Evolutionary conservation across 768 basidiomycete species (phyloP).

Genomic region (Lactarius hatsudake): DNA sequence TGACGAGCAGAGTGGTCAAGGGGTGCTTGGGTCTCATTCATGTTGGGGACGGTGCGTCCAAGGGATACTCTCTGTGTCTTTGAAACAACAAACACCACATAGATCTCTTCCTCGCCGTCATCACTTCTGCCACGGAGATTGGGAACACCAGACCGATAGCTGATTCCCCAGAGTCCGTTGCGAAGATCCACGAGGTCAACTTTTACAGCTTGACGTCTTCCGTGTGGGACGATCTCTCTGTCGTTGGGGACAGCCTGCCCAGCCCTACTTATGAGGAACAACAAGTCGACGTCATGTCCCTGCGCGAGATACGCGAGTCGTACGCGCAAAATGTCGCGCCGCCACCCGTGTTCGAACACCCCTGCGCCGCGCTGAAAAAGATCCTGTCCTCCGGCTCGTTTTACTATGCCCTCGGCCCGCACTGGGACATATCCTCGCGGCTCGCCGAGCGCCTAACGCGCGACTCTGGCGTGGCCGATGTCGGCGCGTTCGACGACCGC

Average conservation of each 20-base stretch:
- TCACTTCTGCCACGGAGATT: conserved; percentile 72
- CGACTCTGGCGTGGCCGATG: conserved; percentile 46
- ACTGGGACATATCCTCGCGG: conserved; percentile 89
- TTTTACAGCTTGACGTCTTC: conserved; percentile 87
- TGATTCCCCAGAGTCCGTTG: conserved; percentile 60
- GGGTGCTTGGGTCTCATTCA: conserved; percentile 84
- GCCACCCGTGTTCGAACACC: conserved; percentile 76
- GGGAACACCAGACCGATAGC: conserved; percentile 67
- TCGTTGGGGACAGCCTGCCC: conserved; percentile 50
- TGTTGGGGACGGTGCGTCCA: conserved; percentile 58
- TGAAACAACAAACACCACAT: neutral
- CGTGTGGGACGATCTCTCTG: conserved; percentile 75
- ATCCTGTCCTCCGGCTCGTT: conserved; percentile 90
- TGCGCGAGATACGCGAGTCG: conserved; percentile 43
- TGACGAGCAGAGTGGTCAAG: conserved; percentile 72
- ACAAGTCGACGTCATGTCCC: conserved; percentile 43
- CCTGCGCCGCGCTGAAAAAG: conserved; percentile 85
- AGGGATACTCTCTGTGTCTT: neutral
- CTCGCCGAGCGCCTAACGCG: conserved; percentile 65
- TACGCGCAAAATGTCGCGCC: conserved; percentile 40
- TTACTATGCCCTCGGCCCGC: conserved; percentile 80
- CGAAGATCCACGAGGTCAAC: conserved; percentile 81
- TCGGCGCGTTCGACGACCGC: conserved; percentile 70
- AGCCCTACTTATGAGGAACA: conserved; percentile 55
- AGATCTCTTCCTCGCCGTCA: conserved; percentile 86